Evolutionary conservation across 2,329 filamentous ascomycete species (phyloP), one percentile per base, ranked within the genome.

Genomic region (Sphaerulina vaccinii): DNA sequence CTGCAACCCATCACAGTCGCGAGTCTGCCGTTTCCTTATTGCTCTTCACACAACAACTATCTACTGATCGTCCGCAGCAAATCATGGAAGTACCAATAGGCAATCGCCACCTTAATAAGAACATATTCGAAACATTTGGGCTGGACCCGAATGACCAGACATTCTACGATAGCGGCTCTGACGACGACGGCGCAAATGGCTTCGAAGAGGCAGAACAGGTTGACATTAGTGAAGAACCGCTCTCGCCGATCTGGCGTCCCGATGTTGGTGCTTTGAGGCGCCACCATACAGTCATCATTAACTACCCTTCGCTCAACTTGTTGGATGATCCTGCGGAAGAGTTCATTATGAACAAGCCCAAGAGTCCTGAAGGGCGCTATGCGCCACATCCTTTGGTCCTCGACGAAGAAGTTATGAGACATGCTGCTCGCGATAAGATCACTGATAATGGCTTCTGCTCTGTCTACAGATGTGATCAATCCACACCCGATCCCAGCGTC

Each of bases 301-400:
- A 42, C 10, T 56, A 53, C 39, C 54, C 54, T 8, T 37, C 45
- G 21, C 42, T 51, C 11, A 44, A 53, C 4, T 19, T 55, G 13
- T 24, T 55, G 9, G 35, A 18, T 15, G 48, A 49, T 22, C 33
- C 29, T n/a, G 23, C 37, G 11, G 51, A 57, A 29, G 29, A 37
- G 3, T 29, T 44, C 10, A 8, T 49, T 2, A 21, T 57, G 19
- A 48, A 57, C 39, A 51, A 29, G 27, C 51, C 54, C 9, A 11
- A 24, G 9, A 49, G 51, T 36, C 36, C 47, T 5, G 19, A 44
- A 18, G 21, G 43, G 15, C 36, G 54, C 5, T 54, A 49, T 24
- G 47, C 49, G 22, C 54, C 54, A 10, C 44, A 48, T 19, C 51
- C 51, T 33, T 40, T 57, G 19, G 51, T 54, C 16, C 33, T 13